These are phyloP conservation scores for Epichloe uncinata DNA, from an alignment of 2,329 filamentous ascomycete species.

Conservation along the genomic window DNA sequence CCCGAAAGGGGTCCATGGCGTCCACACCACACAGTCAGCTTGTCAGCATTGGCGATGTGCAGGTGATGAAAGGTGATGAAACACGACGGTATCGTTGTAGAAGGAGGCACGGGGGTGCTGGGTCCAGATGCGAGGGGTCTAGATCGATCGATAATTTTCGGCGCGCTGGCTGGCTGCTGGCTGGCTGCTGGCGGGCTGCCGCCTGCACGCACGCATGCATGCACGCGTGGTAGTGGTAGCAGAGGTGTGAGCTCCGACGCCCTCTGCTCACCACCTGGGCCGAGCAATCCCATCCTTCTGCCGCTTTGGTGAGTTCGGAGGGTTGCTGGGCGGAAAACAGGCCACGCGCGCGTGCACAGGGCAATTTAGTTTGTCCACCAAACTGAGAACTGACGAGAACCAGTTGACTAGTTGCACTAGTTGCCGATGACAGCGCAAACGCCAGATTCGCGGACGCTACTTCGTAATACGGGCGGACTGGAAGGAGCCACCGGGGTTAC, in stretches of 20 bases:
- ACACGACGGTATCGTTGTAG: background rate
- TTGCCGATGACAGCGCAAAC: conserved; percentile 22
- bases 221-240: too few relatives aligned
- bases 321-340: background rate
- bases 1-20: background rate
- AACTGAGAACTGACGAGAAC: background rate
- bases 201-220: too few relatives aligned
- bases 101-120: too few relatives aligned
- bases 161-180: background rate
- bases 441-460: conserved; percentile 16
- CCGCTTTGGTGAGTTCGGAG: background rate
- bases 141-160: background rate
- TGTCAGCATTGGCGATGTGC: background rate
- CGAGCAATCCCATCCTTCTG: background rate
- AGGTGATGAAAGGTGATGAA: background rate
- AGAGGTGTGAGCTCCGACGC: too few relatives aligned
- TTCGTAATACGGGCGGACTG: background rate
- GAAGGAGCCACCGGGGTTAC: background rate
- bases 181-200: too few relatives aligned
- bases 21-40: background rate
- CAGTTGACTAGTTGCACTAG: conserved; percentile 2
- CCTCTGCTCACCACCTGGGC: too few relatives aligned
- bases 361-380: background rate
- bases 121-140: too few relatives aligned
- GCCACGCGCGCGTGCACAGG: background rate